phyloP scores from a whole-genome alignment of 352 stramenopile species.

The Aphanomyces euteiches region DNA sequence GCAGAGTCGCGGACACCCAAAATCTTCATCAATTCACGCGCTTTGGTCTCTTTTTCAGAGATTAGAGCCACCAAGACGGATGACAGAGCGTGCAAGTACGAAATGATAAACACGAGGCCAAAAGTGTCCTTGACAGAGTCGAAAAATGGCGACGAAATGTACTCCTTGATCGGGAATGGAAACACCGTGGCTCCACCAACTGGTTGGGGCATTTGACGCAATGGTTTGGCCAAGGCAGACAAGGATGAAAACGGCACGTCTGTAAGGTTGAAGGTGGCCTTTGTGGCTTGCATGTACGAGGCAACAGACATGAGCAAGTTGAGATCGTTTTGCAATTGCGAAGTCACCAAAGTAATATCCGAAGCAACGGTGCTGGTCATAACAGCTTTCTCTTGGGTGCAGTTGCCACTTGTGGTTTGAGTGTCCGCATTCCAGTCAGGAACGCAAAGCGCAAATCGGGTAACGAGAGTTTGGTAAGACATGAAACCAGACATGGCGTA shows the following conservation, averaged over 20 bases:
- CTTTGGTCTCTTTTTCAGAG: slow-evolving; percentile 86
- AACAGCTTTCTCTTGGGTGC: slow-evolving; percentile 6
- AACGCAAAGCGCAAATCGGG: slow-evolving; percentile 55
- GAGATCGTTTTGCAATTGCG: background rate
- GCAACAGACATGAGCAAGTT: background rate
- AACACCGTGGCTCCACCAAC: slow-evolving; percentile 35
- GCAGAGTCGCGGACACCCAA: slow-evolving; percentile 79
- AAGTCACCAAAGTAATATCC: background rate
- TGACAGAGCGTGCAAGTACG: slow-evolving; percentile 87
- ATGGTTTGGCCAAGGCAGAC: background rate
- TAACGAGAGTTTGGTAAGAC: slow-evolving; percentile 54
- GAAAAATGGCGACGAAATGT: slow-evolving; percentile 39
- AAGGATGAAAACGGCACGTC: background rate
- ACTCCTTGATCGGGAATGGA: slow-evolving; percentile 56
- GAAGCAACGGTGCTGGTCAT: slow-evolving; percentile 20
- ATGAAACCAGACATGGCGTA: slow-evolving; percentile 8
- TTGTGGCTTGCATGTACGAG: background rate
- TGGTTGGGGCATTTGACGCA: background rate
- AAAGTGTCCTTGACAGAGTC: slow-evolving; percentile 79
- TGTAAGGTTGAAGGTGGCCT: background rate
- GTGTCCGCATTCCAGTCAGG: slow-evolving; percentile 38
- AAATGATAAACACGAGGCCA: slow-evolving; percentile 87
- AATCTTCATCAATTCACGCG: slow-evolving; percentile 92
- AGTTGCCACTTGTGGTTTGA: background rate
- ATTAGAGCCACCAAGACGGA: slow-evolving; percentile 83